phyloP scores from a whole-genome alignment of 805 yeast species.

The Wickerhamiella siamensis region DNA sequence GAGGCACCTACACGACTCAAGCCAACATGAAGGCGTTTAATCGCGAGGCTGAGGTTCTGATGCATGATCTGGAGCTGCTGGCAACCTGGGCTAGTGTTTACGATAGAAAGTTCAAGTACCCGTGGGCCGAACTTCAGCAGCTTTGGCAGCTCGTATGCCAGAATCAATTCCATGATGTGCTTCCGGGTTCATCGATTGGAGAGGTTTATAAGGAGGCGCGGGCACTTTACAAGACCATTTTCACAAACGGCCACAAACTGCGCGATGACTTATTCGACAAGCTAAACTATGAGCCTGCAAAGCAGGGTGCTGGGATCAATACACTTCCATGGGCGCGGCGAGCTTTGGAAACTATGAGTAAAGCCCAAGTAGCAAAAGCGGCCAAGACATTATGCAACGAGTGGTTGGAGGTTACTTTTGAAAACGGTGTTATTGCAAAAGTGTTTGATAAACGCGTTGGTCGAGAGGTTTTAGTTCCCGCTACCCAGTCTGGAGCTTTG shows the following conservation, averaged over 20 bases:
- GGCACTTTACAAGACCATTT: constrained; percentile 52
- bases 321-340: constrained; percentile 17
- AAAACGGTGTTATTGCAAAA: constrained; percentile 49
- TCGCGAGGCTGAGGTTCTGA: constrained; percentile 57
- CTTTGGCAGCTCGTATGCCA: constrained; percentile 82
- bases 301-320: constrained; percentile 8
- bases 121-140: constrained; percentile 46
- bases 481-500: constrained; percentile 63
- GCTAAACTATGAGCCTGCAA: constrained; percentile 20
- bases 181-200: constrained; percentile 93
- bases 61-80: constrained; percentile 75
- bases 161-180: constrained; percentile 95
- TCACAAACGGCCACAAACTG: constrained; percentile 39
- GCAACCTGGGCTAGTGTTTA: constrained; percentile 50
- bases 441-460: constrained; percentile 43
- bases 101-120: constrained; percentile 45
- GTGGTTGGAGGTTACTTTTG: constrained; percentile 42
- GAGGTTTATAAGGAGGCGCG: constrained; percentile 85
- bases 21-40: constrained; percentile 71
- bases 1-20: constrained; percentile 95
- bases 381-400: constrained; percentile 39
- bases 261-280: constrained; percentile 37
- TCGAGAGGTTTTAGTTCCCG: constrained; percentile 56
- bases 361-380: not conserved
- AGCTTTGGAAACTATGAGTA: not conserved